Evolutionary conservation across 176 grass and related monocot genomes (phyloP).

Genomic region (Ananas comosus): DNA sequence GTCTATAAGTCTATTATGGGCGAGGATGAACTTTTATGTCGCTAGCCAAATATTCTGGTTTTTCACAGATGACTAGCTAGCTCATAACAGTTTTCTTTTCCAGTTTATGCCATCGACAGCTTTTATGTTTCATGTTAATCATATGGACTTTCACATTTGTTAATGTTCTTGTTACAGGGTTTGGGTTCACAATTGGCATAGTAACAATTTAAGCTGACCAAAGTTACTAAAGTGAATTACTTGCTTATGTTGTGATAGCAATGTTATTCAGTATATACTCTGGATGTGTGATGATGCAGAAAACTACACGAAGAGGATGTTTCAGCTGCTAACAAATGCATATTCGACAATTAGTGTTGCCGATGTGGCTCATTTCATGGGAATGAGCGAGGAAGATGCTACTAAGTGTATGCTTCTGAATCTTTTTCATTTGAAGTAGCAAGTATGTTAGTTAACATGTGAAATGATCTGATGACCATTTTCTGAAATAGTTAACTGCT

Average conservation of each 20-base stretch:
- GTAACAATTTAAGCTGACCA: not conserved
- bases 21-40: not conserved
- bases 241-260: not conserved
- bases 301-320: constrained; percentile 90
- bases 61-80: not conserved
- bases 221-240: not conserved
- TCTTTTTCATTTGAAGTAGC: constrained; percentile 4
- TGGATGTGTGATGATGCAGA: constrained; percentile 36
- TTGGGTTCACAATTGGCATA: no score
- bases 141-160: not conserved
- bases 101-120: not conserved
- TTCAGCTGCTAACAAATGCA: constrained; percentile 71
- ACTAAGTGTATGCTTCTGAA: constrained; percentile 58
- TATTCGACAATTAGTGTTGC: constrained; percentile 71
- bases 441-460: not conserved
- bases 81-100: not conserved
- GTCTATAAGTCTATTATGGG: not conserved
- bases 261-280: no score
- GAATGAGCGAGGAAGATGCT: constrained; percentile 76
- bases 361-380: constrained; percentile 76
- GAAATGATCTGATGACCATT: not conserved
- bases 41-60: not conserved
- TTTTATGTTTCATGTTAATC: not conserved
- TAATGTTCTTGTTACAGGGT: not conserved
- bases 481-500: not conserved